Base-by-base conservation (phyloP, 2,329 filamentous ascomycete genomes). In the Apiospora pterosperma region DNA sequence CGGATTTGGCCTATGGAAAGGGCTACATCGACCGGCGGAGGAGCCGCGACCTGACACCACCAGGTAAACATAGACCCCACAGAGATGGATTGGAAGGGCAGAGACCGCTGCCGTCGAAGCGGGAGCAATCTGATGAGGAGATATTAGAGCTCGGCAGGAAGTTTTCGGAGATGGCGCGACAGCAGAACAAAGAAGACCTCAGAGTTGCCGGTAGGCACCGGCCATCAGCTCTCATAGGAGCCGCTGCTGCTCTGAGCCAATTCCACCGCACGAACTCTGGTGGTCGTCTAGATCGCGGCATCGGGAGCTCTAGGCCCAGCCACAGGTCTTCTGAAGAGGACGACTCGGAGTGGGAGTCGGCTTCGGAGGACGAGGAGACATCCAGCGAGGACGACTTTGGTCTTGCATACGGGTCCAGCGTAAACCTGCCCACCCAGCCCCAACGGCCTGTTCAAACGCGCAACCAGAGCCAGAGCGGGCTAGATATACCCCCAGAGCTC, bases 1-100 rank as follows among this genome's bases (percentile, higher is more conserved):
- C 85, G 23, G 90, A 92, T 72, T 77, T 92, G 66, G 89, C 89
- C 11, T 92, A 91, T 72, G 89, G 89, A 11, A 82, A 79, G 63
- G 88, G 87, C 19, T 89, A 84, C 67, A 79, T 86, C 59, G 82
- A 81, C 34, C 69, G 73, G 25, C 69, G 71, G 34, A 73, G 73
- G 67, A 78, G 75, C 64, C 77, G 76, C 48, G 70, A 74, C 42
- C 69, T 71, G 38, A 76, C 73, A 31, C 73, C 76, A 12, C 67
- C 70, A 28, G 65, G 65, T 28, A 67, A 65, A 11, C 65, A 65
- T 8, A 62, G 66, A 6, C 63, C 69, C 16, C 59, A 63, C 38
- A 31, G 44, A 52, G 66, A 68, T 58, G 62, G 65, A 8, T 61
- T 66, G 38, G 67, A 71, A 36, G 36, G 42, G 28, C 70, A 70